A percentile compares a stretch with the other conserved stretches of the same genome.
These are phyloP conservation scores for Termitomyces sp. DNA, from an alignment of 768 basidiomycete species.

Conservation along the genomic window DNA sequence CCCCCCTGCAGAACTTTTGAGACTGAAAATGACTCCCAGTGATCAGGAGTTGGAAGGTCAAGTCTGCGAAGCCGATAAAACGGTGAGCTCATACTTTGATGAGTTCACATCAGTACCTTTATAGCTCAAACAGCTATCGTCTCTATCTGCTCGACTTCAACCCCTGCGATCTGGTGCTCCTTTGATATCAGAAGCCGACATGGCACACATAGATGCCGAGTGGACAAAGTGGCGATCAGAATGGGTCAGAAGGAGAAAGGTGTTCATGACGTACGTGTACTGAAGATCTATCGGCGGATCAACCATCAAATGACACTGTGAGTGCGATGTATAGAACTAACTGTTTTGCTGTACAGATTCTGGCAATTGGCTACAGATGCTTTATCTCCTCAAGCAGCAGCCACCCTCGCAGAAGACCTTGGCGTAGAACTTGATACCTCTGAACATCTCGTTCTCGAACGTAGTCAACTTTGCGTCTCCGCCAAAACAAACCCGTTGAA, in stretches of 20 bases:
- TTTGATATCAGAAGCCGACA: constrained; percentile 66
- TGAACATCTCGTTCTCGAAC: constrained; percentile 66
- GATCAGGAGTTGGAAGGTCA: constrained; percentile 57
- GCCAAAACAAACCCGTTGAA: constrained; percentile 36
- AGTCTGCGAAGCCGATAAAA: constrained; percentile 41
- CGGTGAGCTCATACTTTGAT: constrained; percentile 36
- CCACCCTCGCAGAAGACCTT: constrained; percentile 66
- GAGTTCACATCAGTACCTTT: constrained; percentile 1
- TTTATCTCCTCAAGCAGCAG: constrained; percentile 59
- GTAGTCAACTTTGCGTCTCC: constrained; percentile 46
- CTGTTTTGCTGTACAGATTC: constrained; percentile 43
- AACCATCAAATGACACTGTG: not conserved
- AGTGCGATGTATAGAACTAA: not conserved
- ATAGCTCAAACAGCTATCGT: constrained; percentile 35
- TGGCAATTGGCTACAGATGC: constrained; percentile 70
- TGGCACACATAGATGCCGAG: constrained; percentile 61
- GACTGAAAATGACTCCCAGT: constrained; percentile 60
- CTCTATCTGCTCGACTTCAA: constrained; percentile 42
- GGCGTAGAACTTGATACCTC: constrained; percentile 75
- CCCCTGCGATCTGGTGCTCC: constrained; percentile 66
- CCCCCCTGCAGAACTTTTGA: constrained; percentile 49
- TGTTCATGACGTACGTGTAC: constrained; percentile 63
- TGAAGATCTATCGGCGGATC: not conserved
- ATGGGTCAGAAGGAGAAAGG: constrained; percentile 72
- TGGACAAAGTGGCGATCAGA: constrained; percentile 79